Percentiles rank a stretch among this genome's conserved stretches.
These are phyloP conservation scores for Boletus subparvulus DNA, from an alignment of 768 basidiomycete genomes.

Conservation along the genomic window DNA sequence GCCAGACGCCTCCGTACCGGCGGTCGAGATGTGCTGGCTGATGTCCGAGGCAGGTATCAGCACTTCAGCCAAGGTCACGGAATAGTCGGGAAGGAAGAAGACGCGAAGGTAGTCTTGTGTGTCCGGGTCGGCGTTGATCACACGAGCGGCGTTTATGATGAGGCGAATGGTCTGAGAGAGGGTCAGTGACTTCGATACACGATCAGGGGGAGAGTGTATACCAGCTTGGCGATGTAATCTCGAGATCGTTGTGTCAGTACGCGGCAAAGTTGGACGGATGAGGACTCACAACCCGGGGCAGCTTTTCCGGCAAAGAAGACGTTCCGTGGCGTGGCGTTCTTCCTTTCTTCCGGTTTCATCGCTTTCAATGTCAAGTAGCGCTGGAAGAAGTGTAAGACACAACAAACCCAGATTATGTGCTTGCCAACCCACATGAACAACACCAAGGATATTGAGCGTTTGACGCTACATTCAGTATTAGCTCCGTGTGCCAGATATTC, in stretches of 20 bases:
- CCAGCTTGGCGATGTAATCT: slow-evolving; percentile 93
- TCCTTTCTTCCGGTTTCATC: slow-evolving; percentile 74
- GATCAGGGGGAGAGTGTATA: slow-evolving; percentile 25
- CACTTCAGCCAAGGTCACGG: slow-evolving; percentile 78
- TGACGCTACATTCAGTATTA: slow-evolving; percentile 59
- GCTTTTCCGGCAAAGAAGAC: slow-evolving; percentile 99
- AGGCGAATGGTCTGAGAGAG: slow-evolving; percentile 75
- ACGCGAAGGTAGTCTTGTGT: slow-evolving; percentile 83
- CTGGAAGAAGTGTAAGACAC: slow-evolving; percentile 36
- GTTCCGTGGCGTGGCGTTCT: slow-evolving; percentile 80
- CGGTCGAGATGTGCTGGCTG: slow-evolving; percentile 95
- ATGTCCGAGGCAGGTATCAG: slow-evolving; percentile 93
- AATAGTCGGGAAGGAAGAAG: slow-evolving; percentile 97
- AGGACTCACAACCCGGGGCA: slow-evolving; percentile 78
- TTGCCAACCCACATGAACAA: slow-evolving; percentile 64
- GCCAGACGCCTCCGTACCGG: slow-evolving; percentile 87
- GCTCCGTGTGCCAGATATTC: not conserved
- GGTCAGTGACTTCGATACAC: not conserved
- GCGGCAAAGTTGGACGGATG: not conserved
- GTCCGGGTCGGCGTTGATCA: slow-evolving; percentile 73
- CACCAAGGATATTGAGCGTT: slow-evolving; percentile 89
- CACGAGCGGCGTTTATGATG: slow-evolving; percentile 84
- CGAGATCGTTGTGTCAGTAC: slow-evolving; percentile 3
- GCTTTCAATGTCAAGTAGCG: slow-evolving; percentile 80
- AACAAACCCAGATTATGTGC: not conserved